Conservation (phyloP, 805 yeast genomes). For the Candida argentea region DNA sequence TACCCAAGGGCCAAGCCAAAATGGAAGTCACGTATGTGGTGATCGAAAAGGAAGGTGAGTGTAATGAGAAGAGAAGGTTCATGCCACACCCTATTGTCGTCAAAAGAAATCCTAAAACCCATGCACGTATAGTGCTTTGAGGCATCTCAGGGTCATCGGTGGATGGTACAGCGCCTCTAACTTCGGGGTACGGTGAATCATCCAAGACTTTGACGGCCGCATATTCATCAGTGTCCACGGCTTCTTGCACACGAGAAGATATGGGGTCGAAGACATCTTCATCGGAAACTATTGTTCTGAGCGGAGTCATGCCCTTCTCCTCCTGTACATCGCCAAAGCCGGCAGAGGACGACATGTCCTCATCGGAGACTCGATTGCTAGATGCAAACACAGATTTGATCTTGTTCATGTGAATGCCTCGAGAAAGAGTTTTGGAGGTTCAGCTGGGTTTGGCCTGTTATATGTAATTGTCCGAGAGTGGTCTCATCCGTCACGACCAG, state of each 20-base stretch:
- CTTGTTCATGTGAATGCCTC: too few species aligned
- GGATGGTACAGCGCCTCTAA: slow-evolving; percentile 49
- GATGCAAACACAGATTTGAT: too few species aligned
- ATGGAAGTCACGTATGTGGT: slow-evolving; percentile 47
- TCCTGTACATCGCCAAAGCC: too few species aligned
- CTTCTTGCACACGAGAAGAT: slow-evolving; percentile 15
- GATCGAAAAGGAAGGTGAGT: slow-evolving; percentile 44
- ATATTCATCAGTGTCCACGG: slow-evolving; percentile 21
- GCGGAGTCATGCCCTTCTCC: too few species aligned
- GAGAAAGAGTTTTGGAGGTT: too few species aligned
- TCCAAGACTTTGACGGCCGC: slow-evolving; percentile 33
- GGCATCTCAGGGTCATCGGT: slow-evolving; percentile 39
- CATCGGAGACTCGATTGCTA: too few species aligned
- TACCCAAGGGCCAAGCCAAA: slow-evolving; percentile 52
- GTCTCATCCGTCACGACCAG: too few species aligned
- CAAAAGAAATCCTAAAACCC: slow-evolving; percentile 41
- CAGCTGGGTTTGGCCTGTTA: too few species aligned
- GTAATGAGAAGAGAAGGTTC: slow-evolving; percentile 49
- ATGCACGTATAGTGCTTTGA: slow-evolving; percentile 46
- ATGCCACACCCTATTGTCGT: slow-evolving; percentile 48
- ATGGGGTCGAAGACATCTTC: slow-evolving; percentile 27
- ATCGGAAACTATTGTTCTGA: too few species aligned
- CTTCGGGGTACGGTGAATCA: slow-evolving; percentile 56
- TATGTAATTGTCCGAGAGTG: too few species aligned
- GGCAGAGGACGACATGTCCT: too few species aligned